Evolutionary conservation across 768 basidiomycete genomes (phyloP), one percentile per base, ranked within the genome.

Genomic region (Serpula lacrymans): DNA sequence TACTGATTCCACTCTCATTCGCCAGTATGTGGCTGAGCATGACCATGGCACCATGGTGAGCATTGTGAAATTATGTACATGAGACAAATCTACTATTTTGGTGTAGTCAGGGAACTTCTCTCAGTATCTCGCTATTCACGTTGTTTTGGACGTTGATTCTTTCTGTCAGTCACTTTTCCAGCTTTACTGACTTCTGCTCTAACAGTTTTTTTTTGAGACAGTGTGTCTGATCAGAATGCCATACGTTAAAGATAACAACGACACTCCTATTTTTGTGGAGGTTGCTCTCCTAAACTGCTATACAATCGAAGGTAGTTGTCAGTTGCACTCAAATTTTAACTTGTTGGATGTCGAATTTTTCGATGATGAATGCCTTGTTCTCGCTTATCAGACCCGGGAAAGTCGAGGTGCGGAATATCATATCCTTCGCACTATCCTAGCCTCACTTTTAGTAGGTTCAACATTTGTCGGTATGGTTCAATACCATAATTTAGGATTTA

Each of bases 331-430:
- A 40, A 65, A 69, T 49, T 58, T 80, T 52, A 71, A 80, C 44
- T 50, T 87, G 32, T 57, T 88, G 56, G 82, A 82, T 52, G 72
- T 67, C 30, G 82, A 87, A 41, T 89, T 89, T 64, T 88, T 91
- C 60, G 88, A 90, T 67, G 82, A 87, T 50, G 75, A 80, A 58
- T 67, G 60, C 53, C 57, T 88, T 45, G 71, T 87, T 49, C 67
- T 87, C 47, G 72, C 86, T 45, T 83, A 77, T 64, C 77, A 74
- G 59, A 59, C 62, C 55, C 65, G 65, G 42, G 64, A 62, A 43
- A 59, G 55, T 41, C 56, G 69, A 54, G 73, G 83, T 83, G 58
- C 65, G 78, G 39, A 31, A 12, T 27, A 43, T 43, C 34, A 38
- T 55, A 47, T 53, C 46, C 50, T 34, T 34, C 37, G 51, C 39